phyloP scores from a whole-genome alignment of 345 rosid genomes.

The Eutrema yunnanense region DNA sequence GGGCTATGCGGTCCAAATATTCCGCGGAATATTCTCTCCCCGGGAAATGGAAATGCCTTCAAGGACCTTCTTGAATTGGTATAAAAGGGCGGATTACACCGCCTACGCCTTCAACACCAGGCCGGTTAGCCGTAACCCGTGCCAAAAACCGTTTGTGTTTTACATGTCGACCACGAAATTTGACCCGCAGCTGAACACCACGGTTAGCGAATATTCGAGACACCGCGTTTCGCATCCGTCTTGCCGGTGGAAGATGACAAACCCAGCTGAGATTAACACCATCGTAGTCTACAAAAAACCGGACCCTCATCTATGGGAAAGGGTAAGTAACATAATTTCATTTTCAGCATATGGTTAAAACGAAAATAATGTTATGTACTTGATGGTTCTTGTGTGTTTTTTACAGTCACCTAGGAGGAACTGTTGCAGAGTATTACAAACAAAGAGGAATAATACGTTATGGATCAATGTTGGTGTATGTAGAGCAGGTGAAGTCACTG shows the following conservation, averaged over 20 bases:
- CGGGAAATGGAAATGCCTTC: conserved; percentile 96
- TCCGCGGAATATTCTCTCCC: conserved; percentile 77
- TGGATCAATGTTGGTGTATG: conserved; percentile 74
- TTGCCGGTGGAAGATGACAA: conserved; percentile 85
- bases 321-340: conserved; percentile 42
- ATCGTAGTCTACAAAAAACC: conserved; percentile 62
- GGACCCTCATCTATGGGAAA: conserved; percentile 73
- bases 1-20: conserved; percentile 86
- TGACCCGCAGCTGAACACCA: conserved; percentile 41
- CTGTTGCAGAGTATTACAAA: conserved; percentile 43
- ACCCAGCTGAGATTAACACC: conserved; percentile 44
- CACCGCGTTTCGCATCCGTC: conserved; percentile 57
- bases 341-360: neutral
- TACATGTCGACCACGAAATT: conserved; percentile 55
- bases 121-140: conserved; percentile 80
- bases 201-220: conserved; percentile 53
- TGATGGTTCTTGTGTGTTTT: neutral
- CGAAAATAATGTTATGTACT: neutral
- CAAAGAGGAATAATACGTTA: conserved; percentile 58
- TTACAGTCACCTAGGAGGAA: conserved; percentile 47
- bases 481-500: conserved; percentile 68
- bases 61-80: conserved; percentile 94
- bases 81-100: conserved; percentile 81
- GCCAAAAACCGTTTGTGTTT: conserved; percentile 92
- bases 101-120: conserved; percentile 95